Evolutionary conservation across 2,329 filamentous ascomycete species (phyloP).

Genomic region (Paraconiothyrium brasiliense): DNA sequence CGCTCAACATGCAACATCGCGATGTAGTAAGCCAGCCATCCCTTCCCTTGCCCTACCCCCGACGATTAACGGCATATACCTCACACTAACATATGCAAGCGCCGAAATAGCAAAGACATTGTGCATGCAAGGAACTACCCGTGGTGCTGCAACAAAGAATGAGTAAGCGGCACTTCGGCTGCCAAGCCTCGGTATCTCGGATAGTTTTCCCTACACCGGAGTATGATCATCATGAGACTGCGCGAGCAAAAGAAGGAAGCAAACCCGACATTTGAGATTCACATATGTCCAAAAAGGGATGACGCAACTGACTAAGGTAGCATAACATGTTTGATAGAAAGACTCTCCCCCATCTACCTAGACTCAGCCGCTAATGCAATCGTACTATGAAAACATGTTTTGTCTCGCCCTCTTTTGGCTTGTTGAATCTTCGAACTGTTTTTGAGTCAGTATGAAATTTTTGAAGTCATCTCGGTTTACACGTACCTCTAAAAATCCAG

Average conservation of each 20-base stretch:
- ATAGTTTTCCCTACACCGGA: slow-evolving; percentile 13
- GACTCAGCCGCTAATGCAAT: background rate
- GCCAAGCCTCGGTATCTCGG: slow-evolving; percentile 22
- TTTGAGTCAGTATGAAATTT: slow-evolving; percentile 20
- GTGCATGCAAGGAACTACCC: background rate
- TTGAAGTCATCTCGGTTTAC: background rate
- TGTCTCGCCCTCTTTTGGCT: slow-evolving; percentile 30
- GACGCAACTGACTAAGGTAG: background rate
- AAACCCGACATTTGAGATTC: background rate
- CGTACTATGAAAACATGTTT: slow-evolving; percentile 25
- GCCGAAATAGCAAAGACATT: background rate
- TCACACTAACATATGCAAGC: background rate
- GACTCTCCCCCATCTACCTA: background rate
- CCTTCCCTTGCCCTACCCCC: background rate
- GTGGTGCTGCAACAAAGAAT: slow-evolving; percentile 12
- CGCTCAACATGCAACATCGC: background rate
- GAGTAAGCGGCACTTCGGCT: slow-evolving; percentile 2
- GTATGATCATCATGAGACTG: background rate
- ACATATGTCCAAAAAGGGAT: background rate
- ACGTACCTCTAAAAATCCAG: slow-evolving; percentile 83
- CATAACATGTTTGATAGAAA: background rate
- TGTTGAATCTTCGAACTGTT: slow-evolving; percentile 41
- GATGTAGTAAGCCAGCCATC: background rate
- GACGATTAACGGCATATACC: background rate
- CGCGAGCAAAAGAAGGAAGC: background rate